These are phyloP conservation scores for Pseudogymnoascus destructans DNA, from an alignment of 2,329 filamentous ascomycete genomes.

Conservation along the genomic window DNA sequence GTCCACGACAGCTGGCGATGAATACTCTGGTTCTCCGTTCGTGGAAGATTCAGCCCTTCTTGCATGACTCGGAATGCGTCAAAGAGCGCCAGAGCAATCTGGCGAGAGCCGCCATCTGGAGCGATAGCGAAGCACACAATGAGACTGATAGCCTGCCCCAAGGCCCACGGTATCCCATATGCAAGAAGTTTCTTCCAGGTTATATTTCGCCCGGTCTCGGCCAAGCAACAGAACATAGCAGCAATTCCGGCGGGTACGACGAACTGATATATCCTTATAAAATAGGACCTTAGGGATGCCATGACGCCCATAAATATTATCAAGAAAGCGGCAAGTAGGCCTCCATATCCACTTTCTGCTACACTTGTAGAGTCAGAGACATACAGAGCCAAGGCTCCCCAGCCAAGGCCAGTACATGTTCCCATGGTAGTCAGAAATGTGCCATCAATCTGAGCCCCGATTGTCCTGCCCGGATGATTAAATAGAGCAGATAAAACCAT, in stretches of 20 bases:
- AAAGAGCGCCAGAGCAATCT: constrained; percentile 36
- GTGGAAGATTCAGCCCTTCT: constrained; percentile 30
- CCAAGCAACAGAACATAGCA: constrained; percentile 39
- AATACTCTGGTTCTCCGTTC: constrained; percentile 25
- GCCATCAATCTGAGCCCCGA: constrained; percentile 46
- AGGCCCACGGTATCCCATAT: constrained; percentile 42
- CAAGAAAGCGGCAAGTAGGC: constrained; percentile 41
- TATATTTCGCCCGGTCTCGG: constrained; percentile 34
- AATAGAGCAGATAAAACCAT: constrained; percentile 43
- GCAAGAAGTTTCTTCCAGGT: constrained; percentile 38
- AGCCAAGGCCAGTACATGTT: constrained; percentile 39
- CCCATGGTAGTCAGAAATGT: constrained; percentile 39
- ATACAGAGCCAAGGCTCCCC: constrained; percentile 41
- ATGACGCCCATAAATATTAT: constrained; percentile 38
- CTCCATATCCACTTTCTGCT: constrained; percentile 38
- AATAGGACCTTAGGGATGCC: constrained; percentile 41
- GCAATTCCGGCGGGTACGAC: constrained; percentile 43
- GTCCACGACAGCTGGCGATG: constrained; percentile 36
- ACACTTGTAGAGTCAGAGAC: constrained; percentile 37
- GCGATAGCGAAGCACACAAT: constrained; percentile 35
- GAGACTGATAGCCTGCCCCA: constrained; percentile 41
- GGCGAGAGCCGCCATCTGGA: constrained; percentile 43
- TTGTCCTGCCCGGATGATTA: constrained; percentile 42
- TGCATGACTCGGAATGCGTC: constrained; percentile 35
- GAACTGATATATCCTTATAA: constrained; percentile 42